Conservation (phyloP, 2,329 filamentous ascomycete genomes). For the Zymoseptoria pseudotritici region DNA sequence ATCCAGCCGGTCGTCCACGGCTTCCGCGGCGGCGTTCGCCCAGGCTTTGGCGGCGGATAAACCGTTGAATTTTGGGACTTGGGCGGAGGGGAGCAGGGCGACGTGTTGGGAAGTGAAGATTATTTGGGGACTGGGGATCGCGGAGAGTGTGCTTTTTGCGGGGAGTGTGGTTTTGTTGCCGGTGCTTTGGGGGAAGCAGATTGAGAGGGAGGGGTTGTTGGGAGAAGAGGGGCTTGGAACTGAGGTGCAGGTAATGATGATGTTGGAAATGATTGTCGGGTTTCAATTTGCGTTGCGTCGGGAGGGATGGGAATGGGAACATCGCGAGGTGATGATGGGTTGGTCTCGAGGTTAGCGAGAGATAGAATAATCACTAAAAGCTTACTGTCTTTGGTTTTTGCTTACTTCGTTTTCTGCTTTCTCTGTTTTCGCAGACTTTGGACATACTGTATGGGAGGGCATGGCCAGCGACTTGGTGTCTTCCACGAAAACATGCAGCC, state of each 20-base stretch:
- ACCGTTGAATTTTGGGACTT: conserved; percentile 44
- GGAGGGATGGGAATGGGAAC: background rate
- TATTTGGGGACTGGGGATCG: conserved; percentile 79
- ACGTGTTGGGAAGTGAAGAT: conserved; percentile 81
- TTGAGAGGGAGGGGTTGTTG: background rate
- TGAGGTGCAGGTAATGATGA: background rate
- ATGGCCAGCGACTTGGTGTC: background rate
- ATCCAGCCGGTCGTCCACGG: conserved; percentile 38
- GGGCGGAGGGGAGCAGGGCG: conserved; percentile 53
- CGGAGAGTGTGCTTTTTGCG: conserved; percentile 52
- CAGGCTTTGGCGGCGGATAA: conserved; percentile 46
- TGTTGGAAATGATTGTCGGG: background rate
- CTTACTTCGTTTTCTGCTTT: background rate
- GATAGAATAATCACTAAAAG: background rate
- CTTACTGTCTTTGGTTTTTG: background rate
- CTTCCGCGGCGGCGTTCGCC: conserved; percentile 49
- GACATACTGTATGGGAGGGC: background rate
- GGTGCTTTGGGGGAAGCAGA: conserved; percentile 44
- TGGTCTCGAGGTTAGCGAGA: background rate
- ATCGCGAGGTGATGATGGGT: background rate
- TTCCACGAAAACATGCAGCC: background rate
- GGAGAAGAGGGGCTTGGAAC: no score
- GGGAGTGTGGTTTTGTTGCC: conserved; percentile 40
- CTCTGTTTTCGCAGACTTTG: background rate
- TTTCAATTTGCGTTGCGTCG: background rate